A percentile compares a stretch with the other conserved stretches of the same genome.
These are phyloP conservation scores for Entelexis sorbosivorans DNA, from an alignment of 1,139 yeast genomes.

Conservation along the genomic window DNA sequence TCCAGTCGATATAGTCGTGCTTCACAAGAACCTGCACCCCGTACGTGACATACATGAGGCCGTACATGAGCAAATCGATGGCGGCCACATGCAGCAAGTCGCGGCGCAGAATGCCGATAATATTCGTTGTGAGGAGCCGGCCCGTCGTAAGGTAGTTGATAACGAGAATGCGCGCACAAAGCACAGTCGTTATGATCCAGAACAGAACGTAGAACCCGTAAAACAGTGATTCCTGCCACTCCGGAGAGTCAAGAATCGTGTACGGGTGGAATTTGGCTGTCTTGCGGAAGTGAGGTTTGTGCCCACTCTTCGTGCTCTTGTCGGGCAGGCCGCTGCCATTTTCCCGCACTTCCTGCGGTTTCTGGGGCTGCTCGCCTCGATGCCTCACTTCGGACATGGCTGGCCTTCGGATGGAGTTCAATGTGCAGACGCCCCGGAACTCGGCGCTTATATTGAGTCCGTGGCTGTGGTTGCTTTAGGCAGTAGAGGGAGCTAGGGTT, in stretches of 20 bases:
- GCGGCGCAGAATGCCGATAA: slow-evolving; percentile 40
- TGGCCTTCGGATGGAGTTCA: not conserved
- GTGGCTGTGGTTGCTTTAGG: not conserved
- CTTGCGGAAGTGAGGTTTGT: slow-evolving; percentile 16
- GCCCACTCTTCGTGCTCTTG: not conserved
- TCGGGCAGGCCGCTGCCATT: not conserved
- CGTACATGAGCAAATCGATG: slow-evolving; percentile 61
- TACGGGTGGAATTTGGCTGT: slow-evolving; percentile 19
- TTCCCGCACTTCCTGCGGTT: not conserved
- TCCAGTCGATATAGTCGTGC: slow-evolving; percentile 44
- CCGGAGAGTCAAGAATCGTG: slow-evolving; percentile 23
- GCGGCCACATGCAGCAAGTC: slow-evolving; percentile 55
- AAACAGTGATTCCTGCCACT: slow-evolving; percentile 26
- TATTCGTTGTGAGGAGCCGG: slow-evolving; percentile 37
- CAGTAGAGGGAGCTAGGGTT: not conserved
- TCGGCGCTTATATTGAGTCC: not conserved
- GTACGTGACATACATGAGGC: slow-evolving; percentile 47
- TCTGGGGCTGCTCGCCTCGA: not conserved
- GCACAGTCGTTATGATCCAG: slow-evolving; percentile 30
- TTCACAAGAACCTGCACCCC: slow-evolving; percentile 45
- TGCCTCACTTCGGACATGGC: not conserved
- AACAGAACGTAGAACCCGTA: slow-evolving; percentile 33
- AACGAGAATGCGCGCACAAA: slow-evolving; percentile 26
- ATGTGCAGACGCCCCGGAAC: not conserved
- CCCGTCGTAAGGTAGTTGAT: slow-evolving; percentile 29